Percentiles rank a stretch among this genome's conserved stretches.
These are phyloP conservation scores for Euptelea pleiosperma DNA, from an alignment of 164 flowering plant species.

Conservation along the genomic window DNA sequence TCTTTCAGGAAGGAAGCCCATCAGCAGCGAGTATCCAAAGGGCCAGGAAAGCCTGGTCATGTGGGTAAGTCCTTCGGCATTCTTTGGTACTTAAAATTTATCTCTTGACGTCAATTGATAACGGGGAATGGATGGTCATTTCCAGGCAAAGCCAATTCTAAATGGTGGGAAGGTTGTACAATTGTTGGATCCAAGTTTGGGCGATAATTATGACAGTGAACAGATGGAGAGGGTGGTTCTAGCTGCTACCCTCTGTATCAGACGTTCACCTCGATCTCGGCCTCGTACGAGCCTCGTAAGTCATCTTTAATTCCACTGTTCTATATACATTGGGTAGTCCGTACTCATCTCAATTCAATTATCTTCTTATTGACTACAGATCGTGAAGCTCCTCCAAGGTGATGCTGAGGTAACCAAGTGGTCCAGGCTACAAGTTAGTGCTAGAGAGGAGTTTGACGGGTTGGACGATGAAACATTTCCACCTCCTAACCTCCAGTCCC, in stretches of 20 bases:
- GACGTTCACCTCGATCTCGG: conserved; percentile 64
- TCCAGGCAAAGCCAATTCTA: conserved; percentile 78
- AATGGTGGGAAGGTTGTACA: conserved; percentile 47
- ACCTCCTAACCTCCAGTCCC: conserved; percentile 57
- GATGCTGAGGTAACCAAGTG: conserved; percentile 60
- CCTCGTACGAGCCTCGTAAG: conserved; percentile 78
- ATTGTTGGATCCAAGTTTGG: conserved; percentile 65
- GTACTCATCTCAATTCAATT: background rate
- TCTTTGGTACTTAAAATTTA: conserved; percentile 1
- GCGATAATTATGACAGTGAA: conserved; percentile 42
- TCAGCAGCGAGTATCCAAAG: conserved; percentile 63
- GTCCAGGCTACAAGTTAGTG: conserved; percentile 62
- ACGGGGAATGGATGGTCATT: conserved; percentile 6
- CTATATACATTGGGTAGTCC: background rate
- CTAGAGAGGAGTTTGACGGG: conserved; percentile 47
- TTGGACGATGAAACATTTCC: conserved; percentile 51
- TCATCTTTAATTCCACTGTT: conserved; percentile 9
- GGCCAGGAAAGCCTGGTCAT: conserved; percentile 91
- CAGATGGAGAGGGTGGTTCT: conserved; percentile 75
- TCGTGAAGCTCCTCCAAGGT: conserved; percentile 86
- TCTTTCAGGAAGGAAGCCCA: conserved; percentile 90
- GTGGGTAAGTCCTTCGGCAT: conserved; percentile 78
- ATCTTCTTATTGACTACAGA: conserved; percentile 31
- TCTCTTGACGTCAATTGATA: conserved; percentile 10
- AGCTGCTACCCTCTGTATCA: conserved; percentile 77